Evolutionary conservation across 768 basidiomycete species (phyloP).

Genomic region (Russula dissimulans): DNA sequence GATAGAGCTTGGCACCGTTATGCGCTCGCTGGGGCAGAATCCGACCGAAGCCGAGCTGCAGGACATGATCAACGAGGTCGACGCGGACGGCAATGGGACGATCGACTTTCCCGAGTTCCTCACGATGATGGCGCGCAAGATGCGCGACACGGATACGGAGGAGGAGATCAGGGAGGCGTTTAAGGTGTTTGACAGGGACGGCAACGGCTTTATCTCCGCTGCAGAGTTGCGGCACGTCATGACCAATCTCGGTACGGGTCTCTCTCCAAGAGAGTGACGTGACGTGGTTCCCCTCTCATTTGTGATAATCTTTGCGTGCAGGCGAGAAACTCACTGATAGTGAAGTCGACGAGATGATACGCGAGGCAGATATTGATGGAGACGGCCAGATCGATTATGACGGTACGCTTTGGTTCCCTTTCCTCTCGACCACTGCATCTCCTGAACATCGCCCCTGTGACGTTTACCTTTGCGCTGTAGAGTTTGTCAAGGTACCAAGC

Average conservation of each 20-base stretch:
- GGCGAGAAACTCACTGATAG: constrained; percentile 81
- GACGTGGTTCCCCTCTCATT: neutral
- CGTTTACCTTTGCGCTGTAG: constrained; percentile 28
- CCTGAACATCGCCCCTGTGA: constrained; percentile 4
- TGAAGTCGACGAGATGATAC: constrained; percentile 95
- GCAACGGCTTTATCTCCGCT: constrained; percentile 81
- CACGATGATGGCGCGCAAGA: constrained; percentile 79
- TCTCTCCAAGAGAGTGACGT: neutral
- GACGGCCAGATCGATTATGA: constrained; percentile 91
- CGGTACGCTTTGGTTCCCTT: constrained; percentile 33
- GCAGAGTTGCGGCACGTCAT: constrained; percentile 87
- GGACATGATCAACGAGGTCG: constrained; percentile 95
- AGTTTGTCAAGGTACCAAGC: constrained; percentile 61
- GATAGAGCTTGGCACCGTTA: constrained; percentile 84
- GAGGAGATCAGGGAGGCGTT: constrained; percentile 97
- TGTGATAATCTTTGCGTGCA: constrained; percentile 22
- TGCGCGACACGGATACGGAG: constrained; percentile 87
- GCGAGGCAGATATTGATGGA: constrained; percentile 90
- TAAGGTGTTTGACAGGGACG: constrained; percentile 95
- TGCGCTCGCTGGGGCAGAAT: constrained; percentile 90
- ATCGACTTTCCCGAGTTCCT: constrained; percentile 79
- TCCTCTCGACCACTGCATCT: neutral
- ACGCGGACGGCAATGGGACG: constrained; percentile 79
- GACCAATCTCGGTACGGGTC: constrained; percentile 67
- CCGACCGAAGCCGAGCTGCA: constrained; percentile 86